Evolutionary conservation across 2,329 filamentous ascomycete genomes (phyloP), one percentile per base, ranked within the genome.

Genomic region (Diaporthe ilicicola): DNA sequence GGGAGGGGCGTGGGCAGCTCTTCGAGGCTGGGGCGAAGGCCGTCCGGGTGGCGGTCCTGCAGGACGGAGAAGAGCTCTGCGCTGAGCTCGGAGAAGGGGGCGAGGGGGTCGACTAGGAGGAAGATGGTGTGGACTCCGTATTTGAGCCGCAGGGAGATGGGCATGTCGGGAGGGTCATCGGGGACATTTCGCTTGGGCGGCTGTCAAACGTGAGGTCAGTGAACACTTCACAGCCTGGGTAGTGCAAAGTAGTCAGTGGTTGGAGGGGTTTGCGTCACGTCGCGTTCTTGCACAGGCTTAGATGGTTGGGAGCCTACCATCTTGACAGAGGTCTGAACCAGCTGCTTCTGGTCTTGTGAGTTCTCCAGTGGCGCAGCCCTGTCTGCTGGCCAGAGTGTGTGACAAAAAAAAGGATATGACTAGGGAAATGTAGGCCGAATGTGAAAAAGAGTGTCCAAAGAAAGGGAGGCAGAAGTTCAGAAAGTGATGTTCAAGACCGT

Each of bases 121-220:
- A 93, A 89, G 74, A 94, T 85, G 4, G 92, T 94, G 76, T 90
- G 88, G 70, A 89, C 89, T 77, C 92, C 90, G 78, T 92, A 87
- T 80, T 94, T 94, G 82, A 95, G 90, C 72, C 91, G 87, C 69
- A 95, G 82, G 12, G 92, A 93, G 76, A 89, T 85, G 74, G 87
- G 83, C n/a, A 85, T 82, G 54, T 89, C 85, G 72, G 56, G 56
- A 2, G 69, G 64, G 17, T 66, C 69, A 83, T 81, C 67, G 59
- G 69, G 54, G 34, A 34, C 37, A 34, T 27, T 39, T 37, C 51
- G 51, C 53, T 42, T 69, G 32, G 61, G 67, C 51, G 71, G 64
- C 71, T 70, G 42, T 66, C 7, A 10, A n/a, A 62, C 50, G 39
- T 55, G 46, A 22, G 15, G 59, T 71, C 32, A 68, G 56, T 29